Evolutionary conservation across 2,329 filamentous ascomycete genomes (phyloP), one percentile per base, ranked within the genome.

Genomic region (Ceratocystis diversiconidia): DNA sequence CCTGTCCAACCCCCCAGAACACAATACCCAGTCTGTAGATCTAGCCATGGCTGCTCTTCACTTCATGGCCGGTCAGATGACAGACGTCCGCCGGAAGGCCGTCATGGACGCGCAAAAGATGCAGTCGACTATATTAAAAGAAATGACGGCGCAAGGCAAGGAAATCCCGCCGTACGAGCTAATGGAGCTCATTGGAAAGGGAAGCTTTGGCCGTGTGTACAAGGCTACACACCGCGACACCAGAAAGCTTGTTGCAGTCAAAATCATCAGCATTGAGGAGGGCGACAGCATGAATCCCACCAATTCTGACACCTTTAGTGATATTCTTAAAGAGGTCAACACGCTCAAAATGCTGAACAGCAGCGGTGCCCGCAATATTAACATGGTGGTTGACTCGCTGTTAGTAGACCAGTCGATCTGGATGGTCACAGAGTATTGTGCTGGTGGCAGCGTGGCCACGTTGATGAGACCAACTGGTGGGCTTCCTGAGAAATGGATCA

Each of bases 221-320:
- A 87, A 85, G 73, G 83, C 76, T 28, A 73, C 70, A 28, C 71
- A 74, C 32, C 59, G 71, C 30, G 73, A 73, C 48, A 75, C 73
- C 22, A 71, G 71, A 30, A 70, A 78, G 67, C 73, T 86, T 19
- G 85, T 88, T 12, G 85, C 86, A 5, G 80, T 88, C 69, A 89
- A 90, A 74, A 89, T 89, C 69, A 87, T 89, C 71, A 85, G 89
- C 72, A 86, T 90, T 50, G 87, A 90, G 71, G 85, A 86, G 70
- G 80, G 81, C 66, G 87, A 90, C 72, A 81, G 77, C 3, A 75
- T 83, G 32, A 80, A 85, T 69, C 81, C 82, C 1, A 82, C 82
- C 64, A 73, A 78, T 17, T 76, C 79, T 36, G 76, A 79, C 69
- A 78, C 79, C 2, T 80, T 79, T 68, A 78, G 78, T 65, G 80